Evolutionary conservation across 2,329 filamentous ascomycete species (phyloP).

Genomic region (Ustulina deusta): DNA sequence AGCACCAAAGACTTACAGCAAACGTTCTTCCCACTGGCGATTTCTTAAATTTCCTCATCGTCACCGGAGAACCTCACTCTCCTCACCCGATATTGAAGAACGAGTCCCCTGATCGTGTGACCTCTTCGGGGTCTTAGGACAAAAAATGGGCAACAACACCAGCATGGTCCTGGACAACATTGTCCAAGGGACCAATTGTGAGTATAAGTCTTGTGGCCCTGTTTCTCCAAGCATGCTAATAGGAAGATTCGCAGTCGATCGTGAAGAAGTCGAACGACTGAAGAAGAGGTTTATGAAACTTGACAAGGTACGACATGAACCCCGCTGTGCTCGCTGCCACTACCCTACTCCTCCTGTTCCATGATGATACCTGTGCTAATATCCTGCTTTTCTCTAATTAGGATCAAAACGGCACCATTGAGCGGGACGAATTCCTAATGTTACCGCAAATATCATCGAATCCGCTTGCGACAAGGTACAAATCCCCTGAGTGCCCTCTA

Average conservation of each 20-base stretch:
- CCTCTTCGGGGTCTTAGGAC: slow-evolving; percentile 40
- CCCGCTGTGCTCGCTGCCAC: slow-evolving; percentile 8
- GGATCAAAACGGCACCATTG: slow-evolving; percentile 98
- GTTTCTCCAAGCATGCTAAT: slow-evolving; percentile 15
- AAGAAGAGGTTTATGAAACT: slow-evolving; percentile 99
- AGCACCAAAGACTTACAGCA: background rate
- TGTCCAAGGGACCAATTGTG: slow-evolving; percentile 96
- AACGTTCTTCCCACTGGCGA: background rate
- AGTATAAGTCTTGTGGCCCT: slow-evolving; percentile 48
- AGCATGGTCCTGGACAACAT: slow-evolving; percentile 91
- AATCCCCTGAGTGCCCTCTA: slow-evolving; percentile 17
- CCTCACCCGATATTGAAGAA: background rate
- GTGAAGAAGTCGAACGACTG: slow-evolving; percentile 94
- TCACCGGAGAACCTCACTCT: background rate
- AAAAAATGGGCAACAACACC: slow-evolving; percentile 75
- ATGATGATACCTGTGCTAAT: slow-evolving; percentile 28
- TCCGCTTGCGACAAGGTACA: slow-evolving; percentile 90
- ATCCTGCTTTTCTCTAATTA: slow-evolving; percentile 52
- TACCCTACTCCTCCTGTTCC: background rate
- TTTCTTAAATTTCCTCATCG: background rate
- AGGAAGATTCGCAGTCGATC: slow-evolving; percentile 76
- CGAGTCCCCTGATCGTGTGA: slow-evolving; percentile 30
- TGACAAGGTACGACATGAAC: slow-evolving; percentile 78
- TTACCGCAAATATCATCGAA: slow-evolving; percentile 98
- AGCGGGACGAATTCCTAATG: slow-evolving; percentile 97